Evolutionary conservation across 2,329 filamentous ascomycete genomes (phyloP).

Genomic region (Sclerotinia spermophila): DNA sequence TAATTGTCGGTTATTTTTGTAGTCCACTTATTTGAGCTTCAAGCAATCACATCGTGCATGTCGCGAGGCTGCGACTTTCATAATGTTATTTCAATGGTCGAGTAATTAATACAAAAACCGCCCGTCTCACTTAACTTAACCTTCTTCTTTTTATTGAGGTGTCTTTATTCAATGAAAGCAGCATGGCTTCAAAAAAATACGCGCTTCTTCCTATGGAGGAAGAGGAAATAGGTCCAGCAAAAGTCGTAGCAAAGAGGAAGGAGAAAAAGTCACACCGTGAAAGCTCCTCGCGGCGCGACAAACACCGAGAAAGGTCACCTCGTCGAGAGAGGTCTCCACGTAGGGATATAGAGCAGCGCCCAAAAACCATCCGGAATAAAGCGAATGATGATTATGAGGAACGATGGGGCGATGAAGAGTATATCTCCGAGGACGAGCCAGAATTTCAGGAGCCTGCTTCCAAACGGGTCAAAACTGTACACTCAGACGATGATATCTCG

Average conservation of each 20-base stretch:
- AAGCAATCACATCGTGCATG: slow-evolving; percentile 1
- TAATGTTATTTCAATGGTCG: not conserved
- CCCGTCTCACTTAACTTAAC: not conserved
- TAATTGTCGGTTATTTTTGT: not conserved
- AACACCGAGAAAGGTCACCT: slow-evolving; percentile 21
- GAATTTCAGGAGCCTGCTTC: slow-evolving; percentile 67
- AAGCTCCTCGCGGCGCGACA: slow-evolving; percentile 40
- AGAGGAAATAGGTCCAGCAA: slow-evolving; percentile 54
- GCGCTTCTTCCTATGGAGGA: slow-evolving; percentile 66
- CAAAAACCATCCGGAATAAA: slow-evolving; percentile 50
- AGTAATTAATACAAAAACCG: not conserved
- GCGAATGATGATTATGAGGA: slow-evolving; percentile 63
- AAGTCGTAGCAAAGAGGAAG: slow-evolving; percentile 49
- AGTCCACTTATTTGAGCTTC: slow-evolving; percentile 1
- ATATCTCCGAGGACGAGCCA: slow-evolving; percentile 47
- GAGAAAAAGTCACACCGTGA: slow-evolving; percentile 38
- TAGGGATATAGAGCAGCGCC: slow-evolving; percentile 41
- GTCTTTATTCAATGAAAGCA: not conserved
- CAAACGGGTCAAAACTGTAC: slow-evolving; percentile 65
- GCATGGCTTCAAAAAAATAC: slow-evolving; percentile 54
- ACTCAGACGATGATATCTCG: slow-evolving; percentile 55
- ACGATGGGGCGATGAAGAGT: slow-evolving; percentile 77
- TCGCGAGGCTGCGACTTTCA: slow-evolving; percentile 7
- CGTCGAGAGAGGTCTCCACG: slow-evolving; percentile 36
- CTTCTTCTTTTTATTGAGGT: too few species aligned